These are phyloP conservation scores for Mucor lusitanicus DNA, from an alignment of 371 early-diverging fungal genomes.

Conservation along the genomic window DNA sequence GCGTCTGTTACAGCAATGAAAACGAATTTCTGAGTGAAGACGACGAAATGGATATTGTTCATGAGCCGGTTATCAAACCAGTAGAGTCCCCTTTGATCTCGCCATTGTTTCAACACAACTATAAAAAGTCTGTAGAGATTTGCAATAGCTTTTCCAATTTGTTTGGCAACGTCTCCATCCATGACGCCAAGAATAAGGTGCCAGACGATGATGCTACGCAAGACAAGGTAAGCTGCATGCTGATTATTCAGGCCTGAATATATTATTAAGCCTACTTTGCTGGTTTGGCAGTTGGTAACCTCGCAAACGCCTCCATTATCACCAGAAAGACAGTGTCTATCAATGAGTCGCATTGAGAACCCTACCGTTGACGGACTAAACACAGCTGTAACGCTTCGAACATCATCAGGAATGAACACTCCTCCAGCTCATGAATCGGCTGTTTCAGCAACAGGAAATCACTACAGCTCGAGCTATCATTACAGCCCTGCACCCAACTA, in stretches of 20 bases:
- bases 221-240: not conserved
- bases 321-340: not conserved
- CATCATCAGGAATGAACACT: not conserved
- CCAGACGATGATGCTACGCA: not conserved
- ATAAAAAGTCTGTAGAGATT: not conserved
- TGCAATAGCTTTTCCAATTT: not conserved
- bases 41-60: not conserved
- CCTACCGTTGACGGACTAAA: not conserved
- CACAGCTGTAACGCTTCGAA: not conserved
- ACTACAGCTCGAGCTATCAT: not conserved
- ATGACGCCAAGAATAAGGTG: not conserved
- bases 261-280: not conserved
- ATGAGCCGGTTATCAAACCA: not conserved
- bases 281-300: not conserved
- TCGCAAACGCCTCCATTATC: not conserved
- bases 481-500: not conserved
- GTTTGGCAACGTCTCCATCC: not conserved
- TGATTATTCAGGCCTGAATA: not conserved
- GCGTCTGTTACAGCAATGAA: not conserved
- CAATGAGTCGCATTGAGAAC: not conserved
- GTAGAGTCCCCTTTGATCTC: not conserved
- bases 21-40: not conserved
- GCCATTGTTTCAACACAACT: not conserved
- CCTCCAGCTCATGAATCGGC: not conserved
- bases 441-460: not conserved